Base-by-base conservation (phyloP, 2,329 filamentous ascomycete genomes). In the Colletotrichum echinochloae region DNA sequence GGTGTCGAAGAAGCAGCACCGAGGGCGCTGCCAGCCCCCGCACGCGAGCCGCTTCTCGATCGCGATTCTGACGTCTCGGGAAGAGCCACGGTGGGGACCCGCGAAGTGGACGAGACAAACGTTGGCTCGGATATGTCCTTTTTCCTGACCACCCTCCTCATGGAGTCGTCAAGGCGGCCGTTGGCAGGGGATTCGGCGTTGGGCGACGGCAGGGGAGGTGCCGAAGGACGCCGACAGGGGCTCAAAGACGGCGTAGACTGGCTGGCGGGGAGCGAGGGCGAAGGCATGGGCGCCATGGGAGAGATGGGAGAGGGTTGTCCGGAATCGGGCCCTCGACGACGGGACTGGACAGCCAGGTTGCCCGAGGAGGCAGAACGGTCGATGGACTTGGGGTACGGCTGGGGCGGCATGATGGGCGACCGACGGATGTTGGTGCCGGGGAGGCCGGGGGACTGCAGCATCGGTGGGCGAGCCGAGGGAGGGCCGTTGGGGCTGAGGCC, bases 121-220 rank as follows among this genome's bases (percentile, higher is more conserved):
- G 81, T 84, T 4, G 85, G 84, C 64, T 88, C 86, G 2, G 85
- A 86, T 54, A 87, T 85, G 28, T 88, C 86, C 67, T 81, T 79
- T 69, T 83, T 84, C 66, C 80, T 82, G 49, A 86, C 80, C 23
- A 79, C 75, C 12, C 83, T 81, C 73, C 80, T 85, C 75, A 79
- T 79, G 1, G 78, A 75, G 28, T 83, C 82, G 56, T 81, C 80
- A 8, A 82, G 74, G 23, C 76, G 75, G n/a, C 78, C 77, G n/a
- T 75, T 57, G 11, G 39, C 60, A n/a, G 54, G 33, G 20, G 48
- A 11, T 20, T 71, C 68, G 48, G 74, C 35, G 67, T 75, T 63
- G 62, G 74, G 69, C 71, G 74, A 77, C 12, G 77, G 76, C 18
- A 75, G 77, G 5, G 79, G 78, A 9, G 78, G 73, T n/a, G 75